Conservation (phyloP, 2,329 filamentous ascomycete species). For the Botrytis hyacinthi region DNA sequence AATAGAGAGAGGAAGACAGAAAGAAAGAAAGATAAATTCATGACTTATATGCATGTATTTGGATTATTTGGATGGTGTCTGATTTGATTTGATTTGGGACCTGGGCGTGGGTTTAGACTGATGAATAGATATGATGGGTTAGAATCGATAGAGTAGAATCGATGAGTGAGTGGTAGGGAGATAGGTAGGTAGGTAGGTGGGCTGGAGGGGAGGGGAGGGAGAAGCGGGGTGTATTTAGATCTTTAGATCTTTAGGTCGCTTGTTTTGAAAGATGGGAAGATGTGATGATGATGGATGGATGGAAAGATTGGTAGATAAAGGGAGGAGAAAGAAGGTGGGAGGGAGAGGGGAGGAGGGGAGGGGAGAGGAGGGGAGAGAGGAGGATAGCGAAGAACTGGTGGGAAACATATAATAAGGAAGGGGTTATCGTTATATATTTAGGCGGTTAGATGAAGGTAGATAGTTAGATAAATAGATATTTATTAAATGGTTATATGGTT, state of each 20-base stretch:
- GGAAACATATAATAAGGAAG: background rate
- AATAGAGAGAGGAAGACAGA: background rate
- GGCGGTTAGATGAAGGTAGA: background rate
- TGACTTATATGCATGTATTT: background rate
- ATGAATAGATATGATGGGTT: constrained; percentile 8
- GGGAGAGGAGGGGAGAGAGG: too few species aligned
- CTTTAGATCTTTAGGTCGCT: background rate
- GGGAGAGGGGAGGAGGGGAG: background rate
- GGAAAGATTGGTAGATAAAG: too few species aligned
- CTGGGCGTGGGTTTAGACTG: background rate
- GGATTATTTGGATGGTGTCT: background rate
- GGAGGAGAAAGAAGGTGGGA: too few species aligned
- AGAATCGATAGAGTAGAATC: background rate
- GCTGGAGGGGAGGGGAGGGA: fast-evolving
- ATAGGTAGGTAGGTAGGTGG: background rate
- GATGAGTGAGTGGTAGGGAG: background rate
- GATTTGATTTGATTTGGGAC: background rate
- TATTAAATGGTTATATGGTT: background rate
- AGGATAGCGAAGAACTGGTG: too few species aligned
- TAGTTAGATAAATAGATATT: background rate
- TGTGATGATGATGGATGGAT: too few species aligned
- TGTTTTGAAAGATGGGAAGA: background rate
- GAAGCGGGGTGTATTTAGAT: background rate
- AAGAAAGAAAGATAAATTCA: background rate
- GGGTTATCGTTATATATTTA: background rate